Percentiles rank a stretch among this genome's conserved stretches.
phyloP scores from a whole-genome alignment of 305 asterid species.

The Fraxinus sp. region DNA sequence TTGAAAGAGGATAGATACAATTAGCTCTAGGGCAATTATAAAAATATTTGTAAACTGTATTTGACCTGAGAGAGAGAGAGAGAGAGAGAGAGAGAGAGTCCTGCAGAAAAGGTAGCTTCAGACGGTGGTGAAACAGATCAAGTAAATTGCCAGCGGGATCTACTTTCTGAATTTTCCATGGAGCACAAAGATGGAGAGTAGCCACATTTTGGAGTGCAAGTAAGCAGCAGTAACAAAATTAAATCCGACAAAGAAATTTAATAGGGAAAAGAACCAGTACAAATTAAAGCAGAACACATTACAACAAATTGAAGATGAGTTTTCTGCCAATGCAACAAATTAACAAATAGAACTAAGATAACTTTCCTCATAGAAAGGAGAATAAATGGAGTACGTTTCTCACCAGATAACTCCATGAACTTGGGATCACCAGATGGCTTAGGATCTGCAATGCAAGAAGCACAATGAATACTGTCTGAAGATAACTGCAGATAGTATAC shows the following conservation, averaged over 20 bases:
- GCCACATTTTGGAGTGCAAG: not conserved
- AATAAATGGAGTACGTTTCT: slow-evolving; percentile 35
- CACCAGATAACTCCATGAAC: slow-evolving; percentile 76
- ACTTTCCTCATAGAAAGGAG: slow-evolving; percentile 12
- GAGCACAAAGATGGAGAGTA: not conserved
- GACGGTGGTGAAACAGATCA: not conserved
- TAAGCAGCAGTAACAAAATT: slow-evolving; percentile 10
- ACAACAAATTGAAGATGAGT: not conserved
- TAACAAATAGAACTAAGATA: slow-evolving; percentile 15
- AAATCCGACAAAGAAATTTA: slow-evolving; percentile 5
- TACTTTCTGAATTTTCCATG: not conserved
- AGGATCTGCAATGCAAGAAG: slow-evolving; percentile 62
- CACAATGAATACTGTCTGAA: not conserved
- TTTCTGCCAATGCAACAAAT: slow-evolving; percentile 7
- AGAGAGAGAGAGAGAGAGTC: not conserved
- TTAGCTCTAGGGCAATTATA: not conserved
- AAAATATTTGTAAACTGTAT: not conserved
- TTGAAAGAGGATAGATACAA: not conserved
- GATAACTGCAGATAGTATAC: not conserved
- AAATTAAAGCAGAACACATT: not conserved
- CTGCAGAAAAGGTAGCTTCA: not conserved
- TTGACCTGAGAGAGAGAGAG: not conserved
- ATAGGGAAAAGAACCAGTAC: not conserved
- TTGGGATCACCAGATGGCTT: slow-evolving; percentile 79
- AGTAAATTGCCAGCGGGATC: not conserved